Evolutionary conservation across 1,284 basidiomycete genomes (phyloP), one percentile per base, ranked within the genome.

Genomic region (Gymnopus androsaceus): DNA sequence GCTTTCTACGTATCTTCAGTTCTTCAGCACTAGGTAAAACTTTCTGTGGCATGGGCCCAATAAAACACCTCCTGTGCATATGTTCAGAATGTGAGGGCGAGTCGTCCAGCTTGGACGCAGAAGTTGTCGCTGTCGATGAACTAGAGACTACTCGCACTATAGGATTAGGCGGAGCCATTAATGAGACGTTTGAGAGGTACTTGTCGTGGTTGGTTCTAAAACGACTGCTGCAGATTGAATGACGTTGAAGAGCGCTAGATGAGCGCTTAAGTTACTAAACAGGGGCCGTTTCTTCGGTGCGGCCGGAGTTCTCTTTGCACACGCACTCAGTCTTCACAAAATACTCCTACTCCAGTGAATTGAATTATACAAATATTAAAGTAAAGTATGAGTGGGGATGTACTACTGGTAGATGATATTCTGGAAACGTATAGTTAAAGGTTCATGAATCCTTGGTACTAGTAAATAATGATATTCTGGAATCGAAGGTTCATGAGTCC

Each of bases 41-140:
- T 51, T 76, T 81, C 63, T 85, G 79, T 12, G 85, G 87, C 74
- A 88, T 77, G 2, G 87, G 84, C 0, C 87, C 87, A 52, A 89
- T 71, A 66, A 86, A 85, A 54, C 81, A 67, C 33, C 83, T 73
- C 52, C 67, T 69, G 57, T 69, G 70, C 19, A 62, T 56, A 59
- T 75, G 72, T 11, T 56, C 54, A 23, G 42, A 37, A 12, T 47
- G 36, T 31, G 47, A 30, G 17, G 33, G 28, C 14, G 36, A 36
- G 36, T 46, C 37, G n/a, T 57, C 56, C 21, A 53, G 17, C 14
- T 53, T 57, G 11, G 38, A 47, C 4, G 45, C 51, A 14, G 51
- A 54, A 28, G 42, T 36, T 11, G 56, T 49, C n/a, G 51, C 37
- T 9, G 12, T 37, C 12, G 56, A 54, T 2, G 56, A 36, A 17